These are phyloP conservation scores for Avena sativa DNA, from an alignment of 176 grass and related monocot genomes.

Conservation along the genomic window DNA sequence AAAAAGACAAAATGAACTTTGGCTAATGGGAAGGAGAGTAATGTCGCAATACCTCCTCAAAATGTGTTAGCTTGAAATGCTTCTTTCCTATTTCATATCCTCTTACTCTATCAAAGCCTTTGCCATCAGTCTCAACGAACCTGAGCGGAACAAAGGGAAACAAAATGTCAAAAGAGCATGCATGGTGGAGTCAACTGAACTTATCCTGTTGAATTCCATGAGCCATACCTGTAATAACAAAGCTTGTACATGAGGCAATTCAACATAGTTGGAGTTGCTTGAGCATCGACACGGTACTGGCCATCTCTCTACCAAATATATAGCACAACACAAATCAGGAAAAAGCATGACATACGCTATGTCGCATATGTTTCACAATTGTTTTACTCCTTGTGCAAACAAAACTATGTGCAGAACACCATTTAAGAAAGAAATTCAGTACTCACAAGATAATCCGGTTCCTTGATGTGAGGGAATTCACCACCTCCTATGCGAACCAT, in stretches of 20 bases:
- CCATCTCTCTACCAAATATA: conserved; percentile 79
- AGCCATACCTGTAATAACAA: conserved; percentile 94
- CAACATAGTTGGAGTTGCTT: conserved; percentile 95
- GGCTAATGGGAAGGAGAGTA: not conserved
- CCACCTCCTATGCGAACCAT: conserved; percentile 99
- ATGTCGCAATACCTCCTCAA: conserved; percentile 84
- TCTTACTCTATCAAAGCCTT: conserved; percentile 96
- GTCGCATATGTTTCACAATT: not conserved
- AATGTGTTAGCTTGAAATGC: conserved; percentile 98
- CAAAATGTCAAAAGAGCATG: conserved; percentile 41
- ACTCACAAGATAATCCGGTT: conserved; percentile 99
- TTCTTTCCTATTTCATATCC: conserved; percentile 99
- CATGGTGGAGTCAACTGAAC: not conserved
- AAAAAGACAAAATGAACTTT: not conserved
- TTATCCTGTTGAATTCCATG: not conserved
- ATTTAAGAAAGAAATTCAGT: conserved; percentile 23
- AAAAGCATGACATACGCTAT: not conserved
- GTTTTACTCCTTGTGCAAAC: not conserved
- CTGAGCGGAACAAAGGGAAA: conserved; percentile 57
- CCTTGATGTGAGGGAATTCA: conserved; percentile 99
- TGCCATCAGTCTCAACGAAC: conserved; percentile 98
- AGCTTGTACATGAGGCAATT: conserved; percentile 99
- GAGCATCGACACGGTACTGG: conserved; percentile 95
- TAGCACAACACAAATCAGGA: conserved; percentile 39
- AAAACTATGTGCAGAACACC: conserved; percentile 27